Evolutionary conservation across 306 rosid genomes (phyloP).

Genomic region (Pyrus pyrifolia): DNA sequence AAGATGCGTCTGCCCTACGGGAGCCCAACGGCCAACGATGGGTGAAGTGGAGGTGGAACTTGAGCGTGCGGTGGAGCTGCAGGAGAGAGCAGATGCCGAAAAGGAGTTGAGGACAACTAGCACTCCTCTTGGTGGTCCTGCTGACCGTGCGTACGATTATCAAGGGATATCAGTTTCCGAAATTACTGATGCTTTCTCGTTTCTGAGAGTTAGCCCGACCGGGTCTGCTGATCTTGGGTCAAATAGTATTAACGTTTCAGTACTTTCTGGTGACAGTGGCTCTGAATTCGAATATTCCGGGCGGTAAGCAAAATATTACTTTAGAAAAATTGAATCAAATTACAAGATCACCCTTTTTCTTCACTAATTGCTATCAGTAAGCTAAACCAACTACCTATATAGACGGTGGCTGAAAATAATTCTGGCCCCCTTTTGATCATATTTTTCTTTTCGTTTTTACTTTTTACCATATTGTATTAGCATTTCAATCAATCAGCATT

Average conservation of each 20-base stretch:
- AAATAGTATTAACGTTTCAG: background rate
- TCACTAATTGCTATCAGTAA: no score
- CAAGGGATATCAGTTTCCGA: background rate
- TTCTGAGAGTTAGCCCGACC: background rate
- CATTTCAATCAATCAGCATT: no score
- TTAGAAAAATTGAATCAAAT: no score
- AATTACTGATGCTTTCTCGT: background rate
- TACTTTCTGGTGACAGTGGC: background rate
- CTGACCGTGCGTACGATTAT: background rate
- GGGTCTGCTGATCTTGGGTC: no score
- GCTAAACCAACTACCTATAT: no score
- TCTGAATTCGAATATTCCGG: background rate
- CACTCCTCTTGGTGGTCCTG: background rate
- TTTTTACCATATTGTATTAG: no score
- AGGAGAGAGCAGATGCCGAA: slow-evolving; percentile 14
- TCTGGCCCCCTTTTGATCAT: no score
- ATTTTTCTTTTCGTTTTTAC: no score
- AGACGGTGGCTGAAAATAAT: no score
- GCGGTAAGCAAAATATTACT: background rate
- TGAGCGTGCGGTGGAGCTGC: slow-evolving; percentile 23
- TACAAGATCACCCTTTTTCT: no score
- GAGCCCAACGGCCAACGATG: background rate
- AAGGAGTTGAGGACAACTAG: background rate
- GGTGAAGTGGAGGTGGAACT: slow-evolving; percentile 9
- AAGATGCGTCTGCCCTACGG: background rate